Evolutionary conservation across 768 basidiomycete species (phyloP).

Genomic region (Amanita molliuscula): DNA sequence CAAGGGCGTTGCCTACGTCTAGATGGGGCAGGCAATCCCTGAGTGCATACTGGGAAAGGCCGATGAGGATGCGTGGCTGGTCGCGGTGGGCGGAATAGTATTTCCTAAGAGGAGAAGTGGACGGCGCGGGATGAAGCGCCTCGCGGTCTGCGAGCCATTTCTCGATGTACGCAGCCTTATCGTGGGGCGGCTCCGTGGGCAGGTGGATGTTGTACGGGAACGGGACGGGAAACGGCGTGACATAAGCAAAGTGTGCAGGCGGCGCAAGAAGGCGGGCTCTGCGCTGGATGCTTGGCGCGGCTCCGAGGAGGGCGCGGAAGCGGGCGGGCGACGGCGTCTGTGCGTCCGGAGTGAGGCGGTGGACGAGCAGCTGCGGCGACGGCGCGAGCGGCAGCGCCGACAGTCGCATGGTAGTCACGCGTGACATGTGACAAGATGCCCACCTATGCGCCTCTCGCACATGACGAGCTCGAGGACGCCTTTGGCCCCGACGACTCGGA

Average conservation of each 20-base stretch:
- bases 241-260: slow-evolving; percentile 66
- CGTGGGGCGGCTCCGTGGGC: slow-evolving; percentile 39
- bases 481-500: slow-evolving; percentile 60
- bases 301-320: slow-evolving; percentile 41
- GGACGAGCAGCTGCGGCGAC: slow-evolving; percentile 28
- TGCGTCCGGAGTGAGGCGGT: slow-evolving; percentile 49
- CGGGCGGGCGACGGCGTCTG: slow-evolving; percentile 37
- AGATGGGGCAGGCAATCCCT: slow-evolving; percentile 75
- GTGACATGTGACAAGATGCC: slow-evolving; percentile 31
- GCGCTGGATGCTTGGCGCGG: slow-evolving; percentile 56
- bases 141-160: slow-evolving; percentile 67
- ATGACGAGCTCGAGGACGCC: slow-evolving; percentile 67
- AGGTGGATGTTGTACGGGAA: slow-evolving; percentile 75
- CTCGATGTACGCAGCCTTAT: slow-evolving; percentile 60
- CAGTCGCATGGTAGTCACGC: background rate
- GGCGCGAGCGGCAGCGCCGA: slow-evolving; percentile 43
- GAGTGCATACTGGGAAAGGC: slow-evolving; percentile 56
- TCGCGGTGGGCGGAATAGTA: slow-evolving; percentile 41
- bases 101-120: slow-evolving; percentile 31
- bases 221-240: slow-evolving; percentile 69
- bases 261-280: slow-evolving; percentile 50
- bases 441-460: slow-evolving; percentile 43
- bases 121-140: slow-evolving; percentile 22
- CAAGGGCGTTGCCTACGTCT: slow-evolving; percentile 79
- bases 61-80: slow-evolving; percentile 52